A percentile compares a stretch with the other conserved stretches of the same genome.
These are phyloP conservation scores for Phytophthora pluvialis DNA, from an alignment of 352 stramenopile species.

Conservation along the genomic window DNA sequence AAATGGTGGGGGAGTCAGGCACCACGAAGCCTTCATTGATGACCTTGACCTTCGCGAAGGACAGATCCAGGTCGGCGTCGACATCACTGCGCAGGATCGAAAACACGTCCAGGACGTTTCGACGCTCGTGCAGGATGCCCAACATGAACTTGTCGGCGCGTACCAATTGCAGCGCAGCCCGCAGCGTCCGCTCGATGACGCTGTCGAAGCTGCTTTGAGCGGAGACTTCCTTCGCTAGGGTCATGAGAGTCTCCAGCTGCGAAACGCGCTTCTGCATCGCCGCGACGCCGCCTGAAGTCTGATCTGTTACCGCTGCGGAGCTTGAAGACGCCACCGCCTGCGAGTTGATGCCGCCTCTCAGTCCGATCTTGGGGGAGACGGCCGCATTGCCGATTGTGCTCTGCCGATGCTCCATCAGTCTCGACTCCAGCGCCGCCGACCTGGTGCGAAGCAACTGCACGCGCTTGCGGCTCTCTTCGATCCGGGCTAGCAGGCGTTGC, in stretches of 20 bases:
- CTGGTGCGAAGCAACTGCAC: conserved; percentile 46
- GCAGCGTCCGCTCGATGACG: conserved; percentile 59
- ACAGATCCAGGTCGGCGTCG: conserved; percentile 7
- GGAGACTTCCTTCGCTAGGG: conserved; percentile 63
- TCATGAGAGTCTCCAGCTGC: conserved; percentile 66
- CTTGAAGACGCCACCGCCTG: background rate
- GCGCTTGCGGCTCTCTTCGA: conserved; percentile 49
- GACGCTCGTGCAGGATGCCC: conserved; percentile 62
- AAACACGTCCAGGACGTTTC: conserved; percentile 66
- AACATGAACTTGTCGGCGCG: conserved; percentile 70
- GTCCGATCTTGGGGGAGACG: conserved; percentile 4
- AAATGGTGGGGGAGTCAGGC: conserved; percentile 66
- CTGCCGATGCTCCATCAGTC: conserved; percentile 53
- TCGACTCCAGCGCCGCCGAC: conserved; percentile 50
- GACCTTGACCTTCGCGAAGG: conserved; percentile 33
- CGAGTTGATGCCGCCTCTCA: background rate
- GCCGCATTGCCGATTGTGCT: conserved; percentile 28
- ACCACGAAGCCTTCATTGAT: conserved; percentile 62
- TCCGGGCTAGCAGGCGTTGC: conserved; percentile 35
- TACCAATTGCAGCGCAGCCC: conserved; percentile 60
- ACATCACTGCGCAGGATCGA: conserved; percentile 26
- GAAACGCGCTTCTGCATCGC: conserved; percentile 55
- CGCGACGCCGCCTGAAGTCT: conserved; percentile 31
- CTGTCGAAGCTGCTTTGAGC: conserved; percentile 64
- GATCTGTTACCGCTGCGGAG: background rate